phyloP scores from a whole-genome alignment of 2,329 filamentous ascomycete genomes.

The Paracoccidioides brasiliensis region DNA sequence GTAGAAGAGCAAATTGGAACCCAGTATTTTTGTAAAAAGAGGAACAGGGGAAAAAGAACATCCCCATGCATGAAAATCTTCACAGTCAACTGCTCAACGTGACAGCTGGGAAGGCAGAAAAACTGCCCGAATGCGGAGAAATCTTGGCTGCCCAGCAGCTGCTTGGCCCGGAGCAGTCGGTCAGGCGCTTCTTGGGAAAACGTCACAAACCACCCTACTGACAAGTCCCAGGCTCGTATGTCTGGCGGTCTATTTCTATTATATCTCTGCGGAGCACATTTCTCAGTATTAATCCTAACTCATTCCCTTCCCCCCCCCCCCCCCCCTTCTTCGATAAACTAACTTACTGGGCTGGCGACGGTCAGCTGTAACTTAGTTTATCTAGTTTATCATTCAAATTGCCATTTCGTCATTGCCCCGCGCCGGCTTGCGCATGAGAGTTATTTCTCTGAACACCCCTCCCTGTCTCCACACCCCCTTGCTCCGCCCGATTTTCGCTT shows the following conservation, averaged over 20 bases:
- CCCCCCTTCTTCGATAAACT: too few species aligned
- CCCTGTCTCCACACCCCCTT: too few species aligned
- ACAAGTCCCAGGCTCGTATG: too few species aligned
- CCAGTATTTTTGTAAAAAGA: too few species aligned
- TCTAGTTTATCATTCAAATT: too few species aligned
- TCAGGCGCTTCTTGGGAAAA: neutral
- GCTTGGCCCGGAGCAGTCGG: neutral
- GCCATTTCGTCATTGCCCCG: neutral
- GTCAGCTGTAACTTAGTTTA: neutral
- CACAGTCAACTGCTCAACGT: neutral
- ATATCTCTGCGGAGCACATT: neutral
- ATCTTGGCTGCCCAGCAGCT: constrained; percentile 1
- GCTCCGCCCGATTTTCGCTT: neutral
- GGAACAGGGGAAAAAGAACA: too few species aligned
- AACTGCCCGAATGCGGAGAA: constrained; percentile 3
- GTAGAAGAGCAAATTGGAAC: too few species aligned
- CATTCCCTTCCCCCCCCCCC: neutral
- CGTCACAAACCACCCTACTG: neutral
- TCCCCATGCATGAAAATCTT: too few species aligned
- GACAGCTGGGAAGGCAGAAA: too few species aligned
- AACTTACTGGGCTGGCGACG: neutral
- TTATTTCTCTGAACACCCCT: neutral
- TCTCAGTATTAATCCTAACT: neutral
- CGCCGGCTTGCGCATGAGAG: neutral
- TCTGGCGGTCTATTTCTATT: neutral